Conservation (phyloP, 2,329 filamentous ascomycete genomes). For the Sclerotinia nivalis region DNA sequence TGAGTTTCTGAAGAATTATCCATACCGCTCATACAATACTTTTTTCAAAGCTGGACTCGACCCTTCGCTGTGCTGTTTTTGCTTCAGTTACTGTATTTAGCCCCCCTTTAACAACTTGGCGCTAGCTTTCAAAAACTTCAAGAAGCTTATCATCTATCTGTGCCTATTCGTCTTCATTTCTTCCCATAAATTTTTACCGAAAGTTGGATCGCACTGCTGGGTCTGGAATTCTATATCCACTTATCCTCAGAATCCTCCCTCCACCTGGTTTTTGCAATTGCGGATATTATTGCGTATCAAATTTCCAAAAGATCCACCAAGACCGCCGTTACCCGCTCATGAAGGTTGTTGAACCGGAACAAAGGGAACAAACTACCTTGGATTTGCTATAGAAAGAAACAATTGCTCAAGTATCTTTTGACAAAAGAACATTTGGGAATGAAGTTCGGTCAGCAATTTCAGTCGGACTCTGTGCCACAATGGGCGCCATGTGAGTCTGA, state of each 20-base stretch:
- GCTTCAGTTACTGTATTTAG: not conserved
- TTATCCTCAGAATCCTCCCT: not conserved
- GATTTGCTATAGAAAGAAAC: not conserved
- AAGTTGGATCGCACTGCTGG: not conserved
- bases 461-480: constrained; percentile 75
- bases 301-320: constrained; percentile 14
- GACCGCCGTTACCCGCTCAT: constrained; percentile 9
- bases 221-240: constrained; percentile 5
- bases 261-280: not conserved
- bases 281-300: constrained; percentile 8
- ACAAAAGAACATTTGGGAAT: constrained; percentile 46
- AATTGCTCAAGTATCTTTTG: constrained; percentile 7
- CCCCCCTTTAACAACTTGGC: not conserved
- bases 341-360: constrained; percentile 1
- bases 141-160: constrained; percentile 1
- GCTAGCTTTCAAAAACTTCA: not conserved
- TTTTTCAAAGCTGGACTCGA: not conserved
- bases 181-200: not conserved
- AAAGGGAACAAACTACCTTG: constrained; percentile 5
- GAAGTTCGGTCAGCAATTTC: constrained; percentile 77
- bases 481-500: constrained; percentile 69
- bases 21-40: not conserved
- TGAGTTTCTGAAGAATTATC: not conserved
- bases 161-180: not conserved
- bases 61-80: not conserved